Percentiles rank a stretch among this genome's conserved stretches.
Evolutionary conservation across 2,329 filamentous ascomycete species (phyloP).

Genomic region (Torrubiella hemipterigena): DNA sequence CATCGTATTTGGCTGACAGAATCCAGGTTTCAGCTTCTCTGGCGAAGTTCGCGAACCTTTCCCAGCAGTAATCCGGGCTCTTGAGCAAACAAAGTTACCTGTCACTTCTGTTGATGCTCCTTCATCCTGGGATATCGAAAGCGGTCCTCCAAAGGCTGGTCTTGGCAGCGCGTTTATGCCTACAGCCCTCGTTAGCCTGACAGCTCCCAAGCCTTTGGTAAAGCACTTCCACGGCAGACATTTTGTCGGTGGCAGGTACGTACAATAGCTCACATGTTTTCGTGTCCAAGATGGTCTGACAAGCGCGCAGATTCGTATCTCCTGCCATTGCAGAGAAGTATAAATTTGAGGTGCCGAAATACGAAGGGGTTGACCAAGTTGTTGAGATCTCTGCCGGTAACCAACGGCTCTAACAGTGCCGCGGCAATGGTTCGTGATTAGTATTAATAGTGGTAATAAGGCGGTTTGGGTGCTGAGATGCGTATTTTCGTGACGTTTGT

Average conservation of each 20-base stretch:
- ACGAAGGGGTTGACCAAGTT: constrained; percentile 79
- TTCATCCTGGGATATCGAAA: constrained; percentile 87
- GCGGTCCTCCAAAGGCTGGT: constrained; percentile 66
- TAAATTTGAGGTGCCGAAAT: constrained; percentile 68
- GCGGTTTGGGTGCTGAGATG: too few relatives aligned
- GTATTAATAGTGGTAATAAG: too few relatives aligned
- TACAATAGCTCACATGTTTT: constrained; percentile 10
- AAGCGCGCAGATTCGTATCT: constrained; percentile 57
- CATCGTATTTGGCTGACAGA: constrained; percentile 4
- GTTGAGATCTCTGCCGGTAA: constrained; percentile 54
- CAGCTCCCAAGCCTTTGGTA: constrained; percentile 83
- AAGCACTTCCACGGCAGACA: constrained; percentile 77
- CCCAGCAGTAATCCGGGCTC: constrained; percentile 62
- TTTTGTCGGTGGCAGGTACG: constrained; percentile 76
- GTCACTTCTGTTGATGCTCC: constrained; percentile 88
- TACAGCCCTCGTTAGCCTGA: constrained; percentile 70
- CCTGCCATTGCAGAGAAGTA: constrained; percentile 74
- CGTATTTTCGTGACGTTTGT: too few relatives aligned
- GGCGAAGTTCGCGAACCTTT: constrained; percentile 92
- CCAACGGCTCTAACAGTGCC: constrained; percentile 46
- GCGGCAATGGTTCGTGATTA: too few relatives aligned
- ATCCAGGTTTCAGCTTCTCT: constrained; percentile 74
- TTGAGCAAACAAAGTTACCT: constrained; percentile 61
- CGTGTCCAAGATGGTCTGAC: constrained; percentile 3
- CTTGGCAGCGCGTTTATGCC: constrained; percentile 75